Percentiles rank a stretch among this genome's conserved stretches.
phyloP scores from a whole-genome alignment of 768 basidiomycete genomes.

The Tephrocybe rancida region DNA sequence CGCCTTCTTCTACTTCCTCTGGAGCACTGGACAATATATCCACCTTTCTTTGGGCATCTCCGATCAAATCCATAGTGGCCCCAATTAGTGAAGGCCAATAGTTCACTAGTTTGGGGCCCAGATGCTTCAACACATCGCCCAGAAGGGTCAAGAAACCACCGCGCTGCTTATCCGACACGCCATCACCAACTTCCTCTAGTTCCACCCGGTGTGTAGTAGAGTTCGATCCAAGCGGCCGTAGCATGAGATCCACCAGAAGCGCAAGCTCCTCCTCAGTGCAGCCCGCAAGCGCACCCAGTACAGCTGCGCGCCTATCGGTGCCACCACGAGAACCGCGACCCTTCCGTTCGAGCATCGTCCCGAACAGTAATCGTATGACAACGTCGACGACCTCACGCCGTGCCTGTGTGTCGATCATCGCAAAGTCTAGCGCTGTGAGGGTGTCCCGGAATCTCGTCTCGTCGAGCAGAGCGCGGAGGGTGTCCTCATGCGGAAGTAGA shows the following conservation, averaged over 20 bases:
- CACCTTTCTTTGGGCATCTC: slow-evolving; percentile 63
- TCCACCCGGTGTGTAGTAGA: slow-evolving; percentile 22
- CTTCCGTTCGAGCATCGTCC: slow-evolving; percentile 81
- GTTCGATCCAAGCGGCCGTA: slow-evolving; percentile 62
- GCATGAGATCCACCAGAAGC: slow-evolving; percentile 85
- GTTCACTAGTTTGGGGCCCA: slow-evolving; percentile 69
- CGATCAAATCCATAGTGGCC: slow-evolving; percentile 65
- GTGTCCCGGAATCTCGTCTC: slow-evolving; percentile 90
- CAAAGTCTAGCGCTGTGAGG: slow-evolving; percentile 70
- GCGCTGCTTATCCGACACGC: slow-evolving; percentile 64
- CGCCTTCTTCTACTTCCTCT: slow-evolving; percentile 30
- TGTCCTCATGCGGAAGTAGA: slow-evolving; percentile 59
- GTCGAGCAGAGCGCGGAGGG: slow-evolving; percentile 73
- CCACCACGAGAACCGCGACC: slow-evolving; percentile 58
- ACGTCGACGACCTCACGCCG: slow-evolving; percentile 70
- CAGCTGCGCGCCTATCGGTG: slow-evolving; percentile 71
- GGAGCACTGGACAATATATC: slow-evolving; percentile 31
- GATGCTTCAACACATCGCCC: slow-evolving; percentile 79
- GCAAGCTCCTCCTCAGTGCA: slow-evolving; percentile 76
- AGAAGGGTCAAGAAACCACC: slow-evolving; percentile 85
- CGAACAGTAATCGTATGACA: slow-evolving; percentile 79
- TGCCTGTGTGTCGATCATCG: slow-evolving; percentile 51
- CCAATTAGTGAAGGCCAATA: slow-evolving; percentile 81
- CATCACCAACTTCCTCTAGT: slow-evolving; percentile 25
- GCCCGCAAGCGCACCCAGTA: slow-evolving; percentile 68